Evolutionary conservation across 148 eudicot genomes (phyloP).

Genomic region (Camellia granthamiana): DNA sequence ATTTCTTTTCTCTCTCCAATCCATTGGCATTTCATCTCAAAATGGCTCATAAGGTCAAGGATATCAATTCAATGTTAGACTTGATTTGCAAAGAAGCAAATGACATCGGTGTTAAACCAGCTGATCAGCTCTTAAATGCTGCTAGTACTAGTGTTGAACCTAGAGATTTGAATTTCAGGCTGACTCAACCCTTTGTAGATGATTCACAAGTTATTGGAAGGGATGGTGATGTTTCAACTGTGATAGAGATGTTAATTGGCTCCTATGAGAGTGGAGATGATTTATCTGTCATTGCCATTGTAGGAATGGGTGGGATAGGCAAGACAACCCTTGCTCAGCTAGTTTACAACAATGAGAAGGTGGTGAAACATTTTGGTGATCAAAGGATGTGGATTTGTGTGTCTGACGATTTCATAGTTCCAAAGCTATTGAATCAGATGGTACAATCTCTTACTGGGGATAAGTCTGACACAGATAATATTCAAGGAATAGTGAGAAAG

Average conservation of each 20-base stretch:
- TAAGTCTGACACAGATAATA: not conserved
- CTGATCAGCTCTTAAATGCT: not conserved
- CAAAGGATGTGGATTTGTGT: constrained; percentile 14
- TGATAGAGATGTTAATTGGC: not conserved
- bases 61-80: not conserved
- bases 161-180: not conserved
- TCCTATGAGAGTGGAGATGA: not conserved
- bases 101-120: not conserved
- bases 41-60: constrained; percentile 6
- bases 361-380: not conserved
- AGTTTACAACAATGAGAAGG: not conserved
- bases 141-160: too few relatives aligned
- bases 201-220: constrained; percentile 6
- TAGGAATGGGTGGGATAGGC: constrained; percentile 13
- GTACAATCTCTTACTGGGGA: not conserved
- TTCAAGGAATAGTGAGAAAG: not conserved
- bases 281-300: not conserved
- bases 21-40: not conserved
- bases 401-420: not conserved
- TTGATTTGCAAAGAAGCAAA: not conserved
- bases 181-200: not conserved
- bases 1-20: not conserved
- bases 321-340: constrained; percentile 12
- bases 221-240: not conserved
- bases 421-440: not conserved